Conservation (phyloP, 1,284 basidiomycete genomes). For the Sanguinoderma infundibulare region DNA sequence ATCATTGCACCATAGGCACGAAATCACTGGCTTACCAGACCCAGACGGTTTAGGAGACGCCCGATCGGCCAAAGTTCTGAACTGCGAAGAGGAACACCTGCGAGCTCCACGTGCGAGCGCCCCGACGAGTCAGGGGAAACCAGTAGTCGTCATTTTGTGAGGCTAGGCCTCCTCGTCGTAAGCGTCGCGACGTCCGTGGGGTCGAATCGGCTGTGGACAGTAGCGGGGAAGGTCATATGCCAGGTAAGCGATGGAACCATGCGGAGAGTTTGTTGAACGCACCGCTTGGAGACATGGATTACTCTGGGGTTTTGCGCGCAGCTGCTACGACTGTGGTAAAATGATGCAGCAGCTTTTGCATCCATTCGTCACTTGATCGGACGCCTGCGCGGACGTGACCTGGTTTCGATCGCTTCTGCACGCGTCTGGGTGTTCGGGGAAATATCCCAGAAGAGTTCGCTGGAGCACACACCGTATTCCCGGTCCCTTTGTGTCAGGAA, state of each 20-base stretch:
- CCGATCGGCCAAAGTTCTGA: neutral
- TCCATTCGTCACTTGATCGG: neutral
- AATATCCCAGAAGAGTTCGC: too few species aligned
- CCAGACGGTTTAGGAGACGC: neutral
- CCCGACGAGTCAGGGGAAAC: neutral
- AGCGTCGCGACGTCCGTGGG: neutral
- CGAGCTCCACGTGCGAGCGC: neutral
- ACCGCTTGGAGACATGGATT: neutral
- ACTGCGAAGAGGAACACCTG: neutral
- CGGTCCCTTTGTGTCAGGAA: too few species aligned
- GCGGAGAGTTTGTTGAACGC: neutral
- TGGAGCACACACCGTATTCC: too few species aligned
- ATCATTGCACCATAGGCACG: neutral
- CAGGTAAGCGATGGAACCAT: neutral
- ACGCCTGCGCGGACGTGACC: neutral
- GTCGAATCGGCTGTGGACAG: neutral
- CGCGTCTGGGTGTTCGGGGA: too few species aligned
- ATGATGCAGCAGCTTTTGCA: neutral
- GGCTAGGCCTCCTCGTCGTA: neutral
- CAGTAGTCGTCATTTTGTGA: neutral
- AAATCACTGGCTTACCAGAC: neutral
- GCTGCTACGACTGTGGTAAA: neutral
- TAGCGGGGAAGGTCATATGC: neutral
- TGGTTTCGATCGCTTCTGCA: neutral
- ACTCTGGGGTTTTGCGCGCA: neutral